Evolutionary conservation across 1,284 basidiomycete species (phyloP), one percentile per base, ranked within the genome.

Genomic region (Sutorius eximius): DNA sequence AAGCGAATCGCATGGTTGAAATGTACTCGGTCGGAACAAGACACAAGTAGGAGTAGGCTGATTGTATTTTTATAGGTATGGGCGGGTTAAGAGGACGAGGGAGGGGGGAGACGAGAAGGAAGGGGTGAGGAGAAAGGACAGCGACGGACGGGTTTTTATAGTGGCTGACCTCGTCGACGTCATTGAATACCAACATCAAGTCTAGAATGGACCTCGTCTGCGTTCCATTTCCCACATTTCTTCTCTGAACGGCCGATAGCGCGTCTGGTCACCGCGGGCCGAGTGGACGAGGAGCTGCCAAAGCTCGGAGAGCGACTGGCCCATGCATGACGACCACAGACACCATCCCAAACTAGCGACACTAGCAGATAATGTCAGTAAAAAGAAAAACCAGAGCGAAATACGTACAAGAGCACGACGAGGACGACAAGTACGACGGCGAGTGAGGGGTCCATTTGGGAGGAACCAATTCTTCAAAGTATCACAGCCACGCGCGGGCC

Each of bases 281-380:
- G 61, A 61, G 44, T 41, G 20, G 34, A 59, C 38, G 30, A 62
- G 38, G 34, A 56, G 29, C 29, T 80, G 71, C 82, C 81, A 83
- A 18, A 82, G 60, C 42, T 75, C 75, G 27, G 73, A 70, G 32
- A 82, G 53, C 16, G 72, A 64, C 27, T 70, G 71, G 24, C 86
- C 85, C 57, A 87, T 65, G 71, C 86, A 86, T 5, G 84, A 86
- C 34, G 84, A 86, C 49, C 86, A 68, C 53, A 86, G 69, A 63
- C 86, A 87, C 82, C 85, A 86, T 37, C 75, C 75, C 7, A 86
- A 63, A 29, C 77, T 72, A 29, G 76, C 74, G 46, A 80, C 66
- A 45, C 85, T 87, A 53, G 52, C 20, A 45, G 29, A 36, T 8
- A 48, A 50, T 57, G 47, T 18, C 8, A 34, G 30, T 1, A 27